A percentile compares a stretch with the other conserved stretches of the same genome.
Conservation (phyloP, 768 basidiomycete genomes). For the Saitozyma sp. region DNA sequence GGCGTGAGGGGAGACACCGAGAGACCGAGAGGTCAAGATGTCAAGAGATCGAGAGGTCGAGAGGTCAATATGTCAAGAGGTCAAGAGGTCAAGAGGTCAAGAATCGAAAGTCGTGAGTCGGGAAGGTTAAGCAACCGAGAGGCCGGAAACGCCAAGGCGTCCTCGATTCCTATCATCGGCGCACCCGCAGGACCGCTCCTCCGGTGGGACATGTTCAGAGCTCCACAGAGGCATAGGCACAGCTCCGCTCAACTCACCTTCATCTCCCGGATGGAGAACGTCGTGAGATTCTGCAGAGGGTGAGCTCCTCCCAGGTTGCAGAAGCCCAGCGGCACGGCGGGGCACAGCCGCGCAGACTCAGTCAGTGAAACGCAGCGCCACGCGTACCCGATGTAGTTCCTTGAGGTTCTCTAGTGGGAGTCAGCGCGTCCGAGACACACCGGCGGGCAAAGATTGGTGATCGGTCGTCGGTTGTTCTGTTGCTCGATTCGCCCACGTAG, state of each 20-base stretch:
- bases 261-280: slow-evolving; percentile 24
- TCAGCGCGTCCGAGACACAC: not conserved
- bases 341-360: no score
- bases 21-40: no score
- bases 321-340: no score
- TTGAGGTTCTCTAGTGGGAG: slow-evolving; percentile 26
- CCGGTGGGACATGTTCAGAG: not conserved
- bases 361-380: not conserved
- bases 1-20: no score
- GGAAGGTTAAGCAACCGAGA: not conserved
- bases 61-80: no score
- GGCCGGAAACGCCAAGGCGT: not conserved
- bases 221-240: no score
- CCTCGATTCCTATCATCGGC: no score
- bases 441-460: not conserved
- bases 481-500: not conserved
- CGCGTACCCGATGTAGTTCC: slow-evolving; percentile 35
- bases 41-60: no score
- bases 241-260: slow-evolving; percentile 13
- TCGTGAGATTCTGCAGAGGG: slow-evolving; percentile 28
- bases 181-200: no score
- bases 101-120: no score
- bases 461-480: not conserved
- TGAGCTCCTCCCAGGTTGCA: not conserved
- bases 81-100: no score